Evolutionary conservation across 495 filamentous ascomycete species (phyloP).

Genomic region (Tuber microsphaerosporum): DNA sequence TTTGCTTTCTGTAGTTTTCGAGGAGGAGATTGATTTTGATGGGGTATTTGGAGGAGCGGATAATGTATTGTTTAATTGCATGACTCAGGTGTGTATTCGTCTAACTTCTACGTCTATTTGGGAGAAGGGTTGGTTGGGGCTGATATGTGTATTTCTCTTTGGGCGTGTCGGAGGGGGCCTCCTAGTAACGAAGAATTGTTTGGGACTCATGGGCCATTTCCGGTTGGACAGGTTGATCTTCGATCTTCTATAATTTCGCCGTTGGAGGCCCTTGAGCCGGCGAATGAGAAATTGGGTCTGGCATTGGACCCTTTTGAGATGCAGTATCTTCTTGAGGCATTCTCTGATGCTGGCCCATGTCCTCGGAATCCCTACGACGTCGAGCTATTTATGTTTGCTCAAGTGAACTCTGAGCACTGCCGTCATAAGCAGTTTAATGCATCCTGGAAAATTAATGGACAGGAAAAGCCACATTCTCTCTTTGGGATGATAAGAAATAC

Average conservation of each 20-base stretch:
- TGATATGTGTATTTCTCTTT: conserved; percentile 13
- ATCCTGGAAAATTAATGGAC: conserved; percentile 90
- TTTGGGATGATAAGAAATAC: conserved; percentile 96
- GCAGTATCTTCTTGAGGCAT: conserved; percentile 80
- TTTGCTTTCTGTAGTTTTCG: conserved; percentile 58
- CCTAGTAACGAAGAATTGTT: conserved; percentile 73
- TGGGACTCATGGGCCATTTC: conserved; percentile 61
- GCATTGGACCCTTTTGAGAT: conserved; percentile 84
- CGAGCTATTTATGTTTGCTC: conserved; percentile 98
- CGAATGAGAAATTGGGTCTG: conserved; percentile 74
- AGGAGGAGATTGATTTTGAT: conserved; percentile 18
- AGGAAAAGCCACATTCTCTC: conserved; percentile 65
- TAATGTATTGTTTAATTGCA: conserved; percentile 69
- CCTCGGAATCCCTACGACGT: conserved; percentile 74
- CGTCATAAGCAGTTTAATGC: conserved; percentile 87
- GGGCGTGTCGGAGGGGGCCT: conserved; percentile 57
- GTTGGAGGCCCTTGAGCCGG: conserved; percentile 64
- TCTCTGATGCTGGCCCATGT: conserved; percentile 61
- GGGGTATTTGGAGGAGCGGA: conserved; percentile 48
- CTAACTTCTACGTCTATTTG: neutral
- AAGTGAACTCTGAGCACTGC: conserved; percentile 82
- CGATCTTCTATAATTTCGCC: conserved; percentile 56
- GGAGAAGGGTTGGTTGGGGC: neutral
- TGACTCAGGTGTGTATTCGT: conserved; percentile 55
- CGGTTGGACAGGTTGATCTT: conserved; percentile 66